phyloP scores from a whole-genome alignment of 2,329 filamentous ascomycete species.

The Alternaria sp. region DNA sequence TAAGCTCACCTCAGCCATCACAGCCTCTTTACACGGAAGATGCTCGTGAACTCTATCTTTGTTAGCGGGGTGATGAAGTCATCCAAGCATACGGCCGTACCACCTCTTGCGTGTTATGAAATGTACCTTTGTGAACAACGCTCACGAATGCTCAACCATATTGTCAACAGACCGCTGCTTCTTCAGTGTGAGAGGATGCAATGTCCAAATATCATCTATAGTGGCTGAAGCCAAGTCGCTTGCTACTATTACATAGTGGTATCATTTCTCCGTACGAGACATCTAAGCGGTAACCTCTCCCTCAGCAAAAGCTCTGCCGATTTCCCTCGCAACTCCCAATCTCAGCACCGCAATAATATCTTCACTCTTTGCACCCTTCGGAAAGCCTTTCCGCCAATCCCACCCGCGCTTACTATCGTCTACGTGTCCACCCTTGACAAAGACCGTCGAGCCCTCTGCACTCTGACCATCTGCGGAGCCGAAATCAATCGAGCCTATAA shows the following conservation, averaged over 20 bases:
- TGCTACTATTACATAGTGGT: constrained; percentile 1
- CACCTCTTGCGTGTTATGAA: not conserved
- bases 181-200: not conserved
- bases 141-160: not conserved
- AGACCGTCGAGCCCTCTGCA: constrained; percentile 56
- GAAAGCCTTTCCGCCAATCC: constrained; percentile 72
- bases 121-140: not conserved
- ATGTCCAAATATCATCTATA: not conserved
- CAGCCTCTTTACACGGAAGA: not conserved
- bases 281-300: constrained; percentile 59
- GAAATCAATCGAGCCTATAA: constrained; percentile 77
- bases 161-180: not conserved
- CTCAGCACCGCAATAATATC: constrained; percentile 78
- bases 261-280: not conserved
- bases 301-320: constrained; percentile 72
- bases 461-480: constrained; percentile 52
- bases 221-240: not conserved
- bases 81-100: not conserved
- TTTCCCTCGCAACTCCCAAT: constrained; percentile 74
- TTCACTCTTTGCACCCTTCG: constrained; percentile 64
- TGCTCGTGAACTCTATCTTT: not conserved
- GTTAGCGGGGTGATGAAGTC: too few relatives aligned
- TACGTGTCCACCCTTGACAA: constrained; percentile 43
- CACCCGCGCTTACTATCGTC: constrained; percentile 65
- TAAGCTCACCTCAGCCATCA: not conserved